phyloP scores from a whole-genome alignment of 1,284 basidiomycete species.

The Melampsora larici-populina region DNA sequence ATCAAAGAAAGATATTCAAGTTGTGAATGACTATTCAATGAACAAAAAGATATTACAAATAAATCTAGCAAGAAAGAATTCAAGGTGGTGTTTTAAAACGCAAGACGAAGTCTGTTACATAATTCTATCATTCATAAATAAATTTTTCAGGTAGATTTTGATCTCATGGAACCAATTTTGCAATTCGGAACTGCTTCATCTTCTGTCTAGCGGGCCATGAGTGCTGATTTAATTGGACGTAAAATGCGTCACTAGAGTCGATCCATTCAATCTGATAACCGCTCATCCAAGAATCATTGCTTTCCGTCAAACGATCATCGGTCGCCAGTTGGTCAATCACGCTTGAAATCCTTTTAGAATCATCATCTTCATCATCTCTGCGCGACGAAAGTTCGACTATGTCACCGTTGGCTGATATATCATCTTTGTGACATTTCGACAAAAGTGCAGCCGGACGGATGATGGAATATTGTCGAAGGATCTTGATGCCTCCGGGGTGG shows the following conservation, averaged over 20 bases:
- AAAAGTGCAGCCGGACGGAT: slow-evolving; percentile 14
- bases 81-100: not conserved
- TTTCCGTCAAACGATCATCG: too few relatives aligned
- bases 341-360: slow-evolving; percentile 44
- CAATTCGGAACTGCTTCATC: slow-evolving; percentile 61
- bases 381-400: slow-evolving; percentile 41
- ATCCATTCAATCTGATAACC: not conserved
- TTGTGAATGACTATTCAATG: too few relatives aligned
- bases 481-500: slow-evolving; percentile 46
- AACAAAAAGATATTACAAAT: too few relatives aligned
- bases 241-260: slow-evolving; percentile 61
- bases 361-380: slow-evolving; percentile 4
- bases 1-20: too few relatives aligned
- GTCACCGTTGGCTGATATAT: slow-evolving; percentile 9
- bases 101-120: not conserved
- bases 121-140: not conserved
- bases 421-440: not conserved
- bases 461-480: slow-evolving; percentile 23
- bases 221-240: slow-evolving; percentile 70
- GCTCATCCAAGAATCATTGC: not conserved
- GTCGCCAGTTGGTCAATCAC: slow-evolving; percentile 47
- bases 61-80: too few relatives aligned
- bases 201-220: slow-evolving; percentile 62
- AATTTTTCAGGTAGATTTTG: slow-evolving; percentile 6
- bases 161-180: slow-evolving; percentile 53